Base-by-base conservation (phyloP, 208 protist species). In the Vickermania spadyakhi region DNA sequence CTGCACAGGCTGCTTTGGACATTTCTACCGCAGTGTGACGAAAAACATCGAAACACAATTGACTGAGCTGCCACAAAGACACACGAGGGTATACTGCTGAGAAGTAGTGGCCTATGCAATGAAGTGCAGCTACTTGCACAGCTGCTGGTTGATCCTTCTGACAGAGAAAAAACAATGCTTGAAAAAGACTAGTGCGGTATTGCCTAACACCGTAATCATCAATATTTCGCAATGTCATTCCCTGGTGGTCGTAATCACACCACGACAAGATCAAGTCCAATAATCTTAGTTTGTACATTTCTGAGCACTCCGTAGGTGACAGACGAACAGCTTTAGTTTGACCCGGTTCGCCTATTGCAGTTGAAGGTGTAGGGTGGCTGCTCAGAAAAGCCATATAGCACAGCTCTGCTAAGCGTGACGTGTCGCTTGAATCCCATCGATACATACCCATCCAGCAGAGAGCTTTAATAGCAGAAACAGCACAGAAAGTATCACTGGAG, bases 1-100 rank as follows among this genome's bases (percentile, higher is more conserved):
- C 61, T 0, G 87, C 79, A 58, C 76, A 77, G 0, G 87, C 81
- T 42, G 87, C 83, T 66, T 91, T 94, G 22, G 82, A 75, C 87
- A 91, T 94, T 31, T 72, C 81, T 28, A 84, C 31, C 0, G 49
- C 41, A 0, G 82, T 76, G 22, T 81, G 74, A 0, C 80, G 71
- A 71, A 94, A 91, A 21, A 91, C 81, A 58, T 94, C 87, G 11
- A 73, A 58, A 56, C 72, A 82, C 2, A 94, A 69, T 11, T 58
- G 50, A 54, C 74, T 81, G 4, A 78, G 55, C 0, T 50, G 30
- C 22, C 51, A 11, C 2, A 91, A 62, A 18, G 83, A 66, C 1
- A 89, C 77, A n/a, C 81, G 78, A 0, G 87, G 76, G 28, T 78
- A 72, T 28, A 78, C 60, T 18, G 75, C 63, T 4, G 69, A 29